A percentile compares a stretch with the other conserved stretches of the same genome.
phyloP scores from a whole-genome alignment of 352 stramenopile genomes.

The Phytophthora idaei region DNA sequence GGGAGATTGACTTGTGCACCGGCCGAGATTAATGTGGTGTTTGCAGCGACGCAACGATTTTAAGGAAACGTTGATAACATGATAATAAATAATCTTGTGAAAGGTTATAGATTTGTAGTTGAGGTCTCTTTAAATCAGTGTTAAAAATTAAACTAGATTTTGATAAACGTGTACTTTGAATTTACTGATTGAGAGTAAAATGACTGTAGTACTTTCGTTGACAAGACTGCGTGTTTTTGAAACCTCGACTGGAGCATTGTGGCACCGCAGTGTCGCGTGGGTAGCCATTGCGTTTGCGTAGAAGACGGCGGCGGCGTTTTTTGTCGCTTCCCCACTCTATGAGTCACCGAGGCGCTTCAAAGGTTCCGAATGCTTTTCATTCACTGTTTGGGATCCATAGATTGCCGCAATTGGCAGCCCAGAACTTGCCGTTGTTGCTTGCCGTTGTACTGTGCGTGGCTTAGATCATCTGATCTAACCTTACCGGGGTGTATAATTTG shows the following conservation, averaged over 20 bases:
- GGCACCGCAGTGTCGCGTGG: not conserved
- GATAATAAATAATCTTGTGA: not conserved
- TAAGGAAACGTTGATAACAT: not conserved
- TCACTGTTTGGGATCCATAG: too few species aligned
- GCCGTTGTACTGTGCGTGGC: not conserved
- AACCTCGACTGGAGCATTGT: constrained; percentile 7
- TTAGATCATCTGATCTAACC: not conserved
- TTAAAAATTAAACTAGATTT: not conserved
- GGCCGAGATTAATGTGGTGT: not conserved
- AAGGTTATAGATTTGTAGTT: constrained; percentile 2
- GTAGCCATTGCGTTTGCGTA: constrained; percentile 6
- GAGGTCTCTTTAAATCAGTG: too few species aligned
- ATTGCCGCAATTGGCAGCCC: too few species aligned
- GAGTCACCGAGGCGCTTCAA: not conserved
- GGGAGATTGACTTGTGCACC: constrained; percentile 17
- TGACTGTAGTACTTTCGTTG: constrained; percentile 11
- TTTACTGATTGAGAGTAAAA: not conserved
- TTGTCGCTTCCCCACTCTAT: not conserved
- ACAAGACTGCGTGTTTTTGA: constrained; percentile 16
- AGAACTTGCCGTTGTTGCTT: not conserved
- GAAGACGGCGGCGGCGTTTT: not conserved
- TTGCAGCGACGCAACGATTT: not conserved
- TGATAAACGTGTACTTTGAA: not conserved
- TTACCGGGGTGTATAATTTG: not conserved
- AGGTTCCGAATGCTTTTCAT: too few species aligned